Evolutionary conservation across 2,329 filamentous ascomycete species (phyloP).

Genomic region (Monosporascus sp.): DNA sequence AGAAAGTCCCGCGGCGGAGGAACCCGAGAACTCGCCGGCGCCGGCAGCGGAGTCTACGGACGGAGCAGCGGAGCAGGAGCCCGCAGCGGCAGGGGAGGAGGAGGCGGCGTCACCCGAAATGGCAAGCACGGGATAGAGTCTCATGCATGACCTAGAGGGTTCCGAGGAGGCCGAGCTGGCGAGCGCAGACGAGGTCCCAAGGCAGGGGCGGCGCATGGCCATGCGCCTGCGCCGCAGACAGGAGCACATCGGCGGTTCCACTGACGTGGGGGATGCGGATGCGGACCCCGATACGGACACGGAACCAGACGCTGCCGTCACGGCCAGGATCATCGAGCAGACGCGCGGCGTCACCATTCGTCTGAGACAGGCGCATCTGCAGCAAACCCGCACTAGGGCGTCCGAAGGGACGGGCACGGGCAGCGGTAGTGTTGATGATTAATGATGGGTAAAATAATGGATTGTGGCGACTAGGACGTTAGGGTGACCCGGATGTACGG

Average conservation of each 20-base stretch:
- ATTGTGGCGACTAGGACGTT: no score
- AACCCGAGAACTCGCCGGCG: neutral
- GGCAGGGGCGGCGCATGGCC: constrained; percentile 3
- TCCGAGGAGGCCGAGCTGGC: constrained; percentile 10
- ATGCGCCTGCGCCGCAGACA: constrained; percentile 8
- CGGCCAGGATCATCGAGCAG: neutral
- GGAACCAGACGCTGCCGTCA: neutral
- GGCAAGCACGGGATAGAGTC: constrained; percentile 18
- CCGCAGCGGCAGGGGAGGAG: neutral
- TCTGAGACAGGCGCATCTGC: neutral
- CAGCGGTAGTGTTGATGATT: no score
- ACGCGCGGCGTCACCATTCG: neutral
- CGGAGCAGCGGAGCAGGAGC: constrained; percentile 1
- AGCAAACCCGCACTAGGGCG: neutral
- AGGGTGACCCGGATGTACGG: no score
- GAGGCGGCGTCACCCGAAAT: constrained; percentile 10
- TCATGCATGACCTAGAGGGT: constrained; percentile 11
- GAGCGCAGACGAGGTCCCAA: constrained; percentile 6
- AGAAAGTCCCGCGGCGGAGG: neutral
- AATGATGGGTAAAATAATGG: no score
- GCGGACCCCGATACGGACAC: constrained; percentile 7
- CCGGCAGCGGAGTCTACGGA: constrained; percentile 3
- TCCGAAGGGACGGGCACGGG: no score
- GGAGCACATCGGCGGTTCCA: neutral
- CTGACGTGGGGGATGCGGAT: constrained; percentile 14